These are phyloP conservation scores for Metarhizium album DNA, from an alignment of 2,329 filamentous ascomycete genomes.

Conservation along the genomic window DNA sequence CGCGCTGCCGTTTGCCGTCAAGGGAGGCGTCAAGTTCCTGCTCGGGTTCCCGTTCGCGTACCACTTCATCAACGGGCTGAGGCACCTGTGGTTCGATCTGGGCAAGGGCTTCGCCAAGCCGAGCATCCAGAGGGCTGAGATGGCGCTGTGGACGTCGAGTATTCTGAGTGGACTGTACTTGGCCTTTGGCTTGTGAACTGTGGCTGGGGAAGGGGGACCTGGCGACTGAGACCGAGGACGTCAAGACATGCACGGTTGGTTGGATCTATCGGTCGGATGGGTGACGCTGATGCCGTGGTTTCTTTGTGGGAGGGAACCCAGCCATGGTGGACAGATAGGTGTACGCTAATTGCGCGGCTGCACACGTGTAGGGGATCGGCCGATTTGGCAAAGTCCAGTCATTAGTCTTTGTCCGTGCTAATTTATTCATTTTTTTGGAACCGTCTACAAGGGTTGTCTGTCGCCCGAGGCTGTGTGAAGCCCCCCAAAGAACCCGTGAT, in stretches of 20 bases:
- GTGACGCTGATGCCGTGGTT: neutral
- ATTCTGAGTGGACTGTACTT: constrained; percentile 32
- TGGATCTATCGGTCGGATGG: too few species aligned
- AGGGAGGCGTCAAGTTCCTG: constrained; percentile 45
- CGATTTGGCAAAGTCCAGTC: neutral
- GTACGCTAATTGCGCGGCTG: neutral
- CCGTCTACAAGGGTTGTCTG: neutral
- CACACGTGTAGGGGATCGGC: neutral
- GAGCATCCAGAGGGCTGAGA: constrained; percentile 34
- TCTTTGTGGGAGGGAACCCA: too few species aligned
- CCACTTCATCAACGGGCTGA: constrained; percentile 44
- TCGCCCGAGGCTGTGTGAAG: neutral
- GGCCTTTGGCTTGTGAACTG: constrained; percentile 35
- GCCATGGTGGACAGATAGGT: neutral
- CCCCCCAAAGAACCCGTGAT: neutral
- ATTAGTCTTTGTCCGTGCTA: too few species aligned
- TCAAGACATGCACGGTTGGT: neutral
- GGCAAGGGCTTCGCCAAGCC: constrained; percentile 39
- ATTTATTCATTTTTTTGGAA: neutral
- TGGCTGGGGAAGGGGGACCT: neutral
- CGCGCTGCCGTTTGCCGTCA: constrained; percentile 45
- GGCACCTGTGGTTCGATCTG: constrained; percentile 44
- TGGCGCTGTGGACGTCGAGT: constrained; percentile 37
- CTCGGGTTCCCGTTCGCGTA: constrained; percentile 49
- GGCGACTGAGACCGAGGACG: neutral